A percentile compares a stretch with the other conserved stretches of the same genome.
Evolutionary conservation across 495 filamentous ascomycete species (phyloP).

Genomic region (Neurospora sp.): DNA sequence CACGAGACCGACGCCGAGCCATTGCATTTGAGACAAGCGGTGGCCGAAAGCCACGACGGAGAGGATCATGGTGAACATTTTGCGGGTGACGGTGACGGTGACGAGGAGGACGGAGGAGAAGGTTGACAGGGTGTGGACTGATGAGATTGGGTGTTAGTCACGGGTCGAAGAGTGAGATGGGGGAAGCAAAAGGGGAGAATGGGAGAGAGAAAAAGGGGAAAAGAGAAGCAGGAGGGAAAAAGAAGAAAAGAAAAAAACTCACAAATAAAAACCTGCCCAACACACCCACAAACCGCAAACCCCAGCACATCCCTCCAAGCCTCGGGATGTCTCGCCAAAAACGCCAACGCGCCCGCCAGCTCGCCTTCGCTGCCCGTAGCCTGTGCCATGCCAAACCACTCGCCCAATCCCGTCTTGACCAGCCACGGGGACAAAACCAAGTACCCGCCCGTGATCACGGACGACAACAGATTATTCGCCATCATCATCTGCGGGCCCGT

Average conservation of each 20-base stretch:
- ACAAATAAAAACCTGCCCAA: constrained; percentile 97
- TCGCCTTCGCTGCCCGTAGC: constrained; percentile 54
- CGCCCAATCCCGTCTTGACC: constrained; percentile 51
- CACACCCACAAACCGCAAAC: constrained; percentile 84
- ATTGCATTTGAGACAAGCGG: constrained; percentile 67
- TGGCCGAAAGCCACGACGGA: constrained; percentile 94
- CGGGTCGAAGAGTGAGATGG: too few relatives aligned
- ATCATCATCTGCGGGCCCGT: constrained; percentile 98
- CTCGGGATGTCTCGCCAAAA: constrained; percentile 65
- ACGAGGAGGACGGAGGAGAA: constrained; percentile 90
- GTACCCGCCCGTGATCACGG: constrained; percentile 61
- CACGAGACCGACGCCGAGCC: constrained; percentile 83
- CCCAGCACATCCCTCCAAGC: constrained; percentile 78
- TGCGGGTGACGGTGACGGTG: constrained; percentile 92
- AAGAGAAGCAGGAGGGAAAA: not conserved
- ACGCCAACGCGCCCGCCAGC: constrained; percentile 65
- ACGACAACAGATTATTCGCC: constrained; percentile 84
- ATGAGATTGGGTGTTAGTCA: not conserved
- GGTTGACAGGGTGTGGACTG: constrained; percentile 80
- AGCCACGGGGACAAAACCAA: constrained; percentile 71
- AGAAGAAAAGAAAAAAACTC: constrained; percentile 21
- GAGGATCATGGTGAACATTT: constrained; percentile 98
- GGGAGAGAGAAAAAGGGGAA: too few relatives aligned
- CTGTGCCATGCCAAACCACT: constrained; percentile 57
- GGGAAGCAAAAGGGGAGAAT: too few relatives aligned